A percentile compares a stretch with the other conserved stretches of the same genome.
These are phyloP conservation scores for Blastocystis sp. DNA, from an alignment of 352 stramenopile genomes.

Conservation along the genomic window DNA sequence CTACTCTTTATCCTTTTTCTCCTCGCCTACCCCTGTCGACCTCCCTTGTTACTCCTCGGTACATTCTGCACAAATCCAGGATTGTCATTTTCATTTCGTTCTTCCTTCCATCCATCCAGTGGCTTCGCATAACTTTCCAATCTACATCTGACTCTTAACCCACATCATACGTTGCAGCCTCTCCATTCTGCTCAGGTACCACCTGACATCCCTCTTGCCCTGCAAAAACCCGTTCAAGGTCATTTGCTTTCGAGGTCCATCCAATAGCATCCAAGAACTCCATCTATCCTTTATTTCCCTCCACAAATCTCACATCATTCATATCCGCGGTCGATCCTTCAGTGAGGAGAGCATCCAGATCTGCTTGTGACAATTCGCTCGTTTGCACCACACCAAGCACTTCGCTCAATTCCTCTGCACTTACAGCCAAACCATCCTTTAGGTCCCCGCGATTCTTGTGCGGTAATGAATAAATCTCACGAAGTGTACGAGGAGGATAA, in stretches of 20 bases:
- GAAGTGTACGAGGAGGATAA: slow-evolving; percentile 36
- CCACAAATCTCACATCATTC: neutral
- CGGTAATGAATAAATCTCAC: slow-evolving; percentile 49
- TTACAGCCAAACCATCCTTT: slow-evolving; percentile 17
- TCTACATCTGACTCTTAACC: neutral
- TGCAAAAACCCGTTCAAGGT: slow-evolving; percentile 5
- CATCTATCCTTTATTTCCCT: neutral
- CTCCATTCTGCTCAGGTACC: neutral
- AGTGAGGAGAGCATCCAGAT: slow-evolving; percentile 10
- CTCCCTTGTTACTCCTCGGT: neutral
- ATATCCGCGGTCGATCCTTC: neutral
- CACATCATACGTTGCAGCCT: neutral
- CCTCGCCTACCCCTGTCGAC: neutral
- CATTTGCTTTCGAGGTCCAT: neutral
- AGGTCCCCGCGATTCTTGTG: slow-evolving; percentile 58
- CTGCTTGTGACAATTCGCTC: neutral
- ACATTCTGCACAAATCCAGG: neutral
- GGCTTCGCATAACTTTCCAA: neutral
- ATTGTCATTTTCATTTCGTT: neutral
- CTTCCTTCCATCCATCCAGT: neutral
- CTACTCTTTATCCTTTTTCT: neutral
- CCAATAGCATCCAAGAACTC: slow-evolving; percentile 44
- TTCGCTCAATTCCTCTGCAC: neutral
- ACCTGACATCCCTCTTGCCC: neutral
- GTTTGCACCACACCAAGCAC: slow-evolving; percentile 3